phyloP scores from a whole-genome alignment of 768 basidiomycete species.

The Mycena crocata region DNA sequence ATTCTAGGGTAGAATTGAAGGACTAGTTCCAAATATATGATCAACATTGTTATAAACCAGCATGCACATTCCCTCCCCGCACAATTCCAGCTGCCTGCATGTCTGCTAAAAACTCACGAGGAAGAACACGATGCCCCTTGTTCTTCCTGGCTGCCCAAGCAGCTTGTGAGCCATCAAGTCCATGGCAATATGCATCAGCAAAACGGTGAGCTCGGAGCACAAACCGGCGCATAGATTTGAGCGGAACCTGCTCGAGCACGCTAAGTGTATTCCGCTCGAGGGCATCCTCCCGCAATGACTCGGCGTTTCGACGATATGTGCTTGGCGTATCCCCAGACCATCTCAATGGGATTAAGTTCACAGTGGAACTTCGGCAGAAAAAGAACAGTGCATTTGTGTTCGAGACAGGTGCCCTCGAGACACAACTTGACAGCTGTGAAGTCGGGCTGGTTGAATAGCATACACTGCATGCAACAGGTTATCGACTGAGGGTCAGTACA shows the following conservation, averaged over 20 bases:
- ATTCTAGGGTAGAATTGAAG: too few relatives aligned
- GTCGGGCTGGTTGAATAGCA: constrained; percentile 41
- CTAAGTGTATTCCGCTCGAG: constrained; percentile 37
- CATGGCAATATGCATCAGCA: constrained; percentile 15
- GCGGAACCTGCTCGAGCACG: constrained; percentile 13
- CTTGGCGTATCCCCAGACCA: constrained; percentile 42
- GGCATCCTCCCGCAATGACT: constrained; percentile 33
- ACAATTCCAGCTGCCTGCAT: too few relatives aligned
- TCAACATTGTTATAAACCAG: too few relatives aligned
- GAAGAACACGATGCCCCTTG: too few relatives aligned
- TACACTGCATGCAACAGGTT: constrained; percentile 41
- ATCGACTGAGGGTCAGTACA: constrained; percentile 35
- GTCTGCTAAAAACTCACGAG: too few relatives aligned
- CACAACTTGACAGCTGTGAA: constrained; percentile 37
- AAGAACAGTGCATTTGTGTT: constrained; percentile 30
- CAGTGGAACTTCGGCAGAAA: constrained; percentile 35
- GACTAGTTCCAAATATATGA: too few relatives aligned
- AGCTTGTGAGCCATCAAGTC: constrained; percentile 9
- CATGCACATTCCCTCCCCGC: too few relatives aligned
- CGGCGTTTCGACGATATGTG: constrained; percentile 5
- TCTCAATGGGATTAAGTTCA: constrained; percentile 45
- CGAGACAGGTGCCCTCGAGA: constrained; percentile 34
- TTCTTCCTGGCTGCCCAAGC: too few relatives aligned
- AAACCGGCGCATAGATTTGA: constrained; percentile 19
- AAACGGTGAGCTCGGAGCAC: constrained; percentile 10